Evolutionary conservation across 208 protist genomes (phyloP), one percentile per base, ranked within the genome.

Genomic region (Trypanosoma mega): DNA sequence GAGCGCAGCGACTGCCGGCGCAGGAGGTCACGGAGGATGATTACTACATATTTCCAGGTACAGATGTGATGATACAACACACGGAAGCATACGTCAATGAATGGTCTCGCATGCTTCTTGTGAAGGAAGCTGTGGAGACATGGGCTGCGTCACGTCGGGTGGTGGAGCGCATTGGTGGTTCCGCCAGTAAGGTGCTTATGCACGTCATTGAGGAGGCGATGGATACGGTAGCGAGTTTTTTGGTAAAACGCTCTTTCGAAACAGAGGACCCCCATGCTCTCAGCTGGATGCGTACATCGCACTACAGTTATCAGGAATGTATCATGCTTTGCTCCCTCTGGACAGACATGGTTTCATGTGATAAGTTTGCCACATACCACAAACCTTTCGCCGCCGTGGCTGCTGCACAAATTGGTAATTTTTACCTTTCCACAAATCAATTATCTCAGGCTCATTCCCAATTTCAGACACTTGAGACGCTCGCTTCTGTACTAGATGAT

Each of bases 291-390:
- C 55, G 68, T 59, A 89, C 82, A 33, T 80, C 78, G 2, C 60
- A 59, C 26, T 94, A 85, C 58, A 78, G 78, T 52, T 91, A 91
- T 67, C 70, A 87, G 48, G 88, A 97, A 73, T 81, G 88, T 53
- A 69, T 95, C 51, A 80, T 90, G 72, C 82, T 97, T 16, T 85
- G 65, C 29, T 84, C 87, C 51, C 60, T 95, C 9, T 97, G 86
- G 85, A 73, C 52, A 23, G 80, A 94, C 46, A 70, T 97, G 44
- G 24, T 87, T 11, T 65, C 74, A 14, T 69, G 68, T 53, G 63
- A 64, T 27, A 57, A 89, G 16, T 80, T 87, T 69, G 54, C 64
- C 26, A 56, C 90, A 29, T 64, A 72, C n/a, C 87, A 93, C 64
- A 59, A 73, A 43, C 66, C 80, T 26, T 70, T 93, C 43, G 74